Conservation (phyloP, 169 alveolate species). For the Theileria parva region DNA sequence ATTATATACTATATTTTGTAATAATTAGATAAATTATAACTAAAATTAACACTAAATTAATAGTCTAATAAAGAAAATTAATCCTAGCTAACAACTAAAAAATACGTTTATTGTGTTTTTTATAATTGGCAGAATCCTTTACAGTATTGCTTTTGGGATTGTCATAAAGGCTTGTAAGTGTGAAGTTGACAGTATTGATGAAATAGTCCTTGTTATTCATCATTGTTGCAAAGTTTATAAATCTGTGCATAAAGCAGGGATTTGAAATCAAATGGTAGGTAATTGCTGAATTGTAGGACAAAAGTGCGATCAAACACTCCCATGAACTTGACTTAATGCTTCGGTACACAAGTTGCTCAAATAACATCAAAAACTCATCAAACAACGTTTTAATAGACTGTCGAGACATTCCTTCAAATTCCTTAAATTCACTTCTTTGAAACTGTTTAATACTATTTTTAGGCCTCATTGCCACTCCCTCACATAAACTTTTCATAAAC, state of each 20-base stretch:
- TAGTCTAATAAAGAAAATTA: not conserved
- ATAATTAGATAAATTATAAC: too few species aligned
- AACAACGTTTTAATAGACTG: not conserved
- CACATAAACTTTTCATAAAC: not conserved
- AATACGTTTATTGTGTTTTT: not conserved
- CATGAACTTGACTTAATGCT: conserved; percentile 46
- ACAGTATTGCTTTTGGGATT: not conserved
- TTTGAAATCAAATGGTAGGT: conserved; percentile 45
- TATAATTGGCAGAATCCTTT: not conserved
- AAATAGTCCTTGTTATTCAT: conserved; percentile 32
- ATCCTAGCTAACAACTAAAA: not conserved
- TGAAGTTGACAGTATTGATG: conserved; percentile 23
- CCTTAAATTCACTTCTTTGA: too few species aligned
- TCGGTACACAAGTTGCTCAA: conserved; percentile 58
- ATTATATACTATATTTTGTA: too few species aligned
- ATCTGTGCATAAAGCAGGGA: conserved; percentile 62
- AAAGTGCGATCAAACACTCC: conserved; percentile 54
- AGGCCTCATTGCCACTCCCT: not conserved
- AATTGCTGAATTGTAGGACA: conserved; percentile 39
- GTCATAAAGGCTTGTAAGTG: conserved; percentile 6
- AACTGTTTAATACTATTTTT: too few species aligned
- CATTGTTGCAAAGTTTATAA: conserved; percentile 33
- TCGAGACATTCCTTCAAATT: not conserved
- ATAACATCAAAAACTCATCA: conserved; percentile 46
- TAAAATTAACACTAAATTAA: too few species aligned